A percentile compares a stretch with the other conserved stretches of the same genome.
Conservation (phyloP, 2,329 filamentous ascomycete genomes). For the Parastagonospora nodorum region DNA sequence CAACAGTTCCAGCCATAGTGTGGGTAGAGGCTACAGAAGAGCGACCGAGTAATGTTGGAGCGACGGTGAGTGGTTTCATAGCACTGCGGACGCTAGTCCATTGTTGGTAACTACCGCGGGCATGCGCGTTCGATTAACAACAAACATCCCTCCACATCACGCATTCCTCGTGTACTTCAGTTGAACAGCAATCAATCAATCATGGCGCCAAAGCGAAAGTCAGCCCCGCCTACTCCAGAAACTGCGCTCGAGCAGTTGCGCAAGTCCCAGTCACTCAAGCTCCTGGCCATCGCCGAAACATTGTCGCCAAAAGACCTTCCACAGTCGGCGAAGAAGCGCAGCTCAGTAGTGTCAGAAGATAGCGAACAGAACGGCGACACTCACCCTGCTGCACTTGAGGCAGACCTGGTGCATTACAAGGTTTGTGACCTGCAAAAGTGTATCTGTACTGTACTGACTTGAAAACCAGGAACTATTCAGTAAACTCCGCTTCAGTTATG, state of each 20-base stretch:
- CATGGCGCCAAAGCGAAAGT: constrained; percentile 36
- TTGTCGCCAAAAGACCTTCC: constrained; percentile 61
- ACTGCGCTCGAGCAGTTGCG: constrained; percentile 60
- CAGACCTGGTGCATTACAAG: constrained; percentile 87
- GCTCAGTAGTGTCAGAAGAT: constrained; percentile 70
- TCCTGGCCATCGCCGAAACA: constrained; percentile 77
- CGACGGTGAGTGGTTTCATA: constrained; percentile 5
- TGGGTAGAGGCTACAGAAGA: not conserved
- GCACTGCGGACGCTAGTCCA: constrained; percentile 13
- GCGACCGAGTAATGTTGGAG: not conserved
- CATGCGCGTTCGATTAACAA: constrained; percentile 20
- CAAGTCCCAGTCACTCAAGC: constrained; percentile 66
- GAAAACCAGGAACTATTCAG: constrained; percentile 79
- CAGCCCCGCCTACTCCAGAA: constrained; percentile 24
- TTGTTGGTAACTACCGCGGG: constrained; percentile 25
- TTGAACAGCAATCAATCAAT: not conserved
- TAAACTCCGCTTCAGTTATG: constrained; percentile 94
- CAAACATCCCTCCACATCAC: constrained; percentile 30
- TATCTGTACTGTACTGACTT: constrained; percentile 7
- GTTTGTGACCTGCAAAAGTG: constrained; percentile 38
- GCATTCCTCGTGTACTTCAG: not conserved
- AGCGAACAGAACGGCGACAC: constrained; percentile 69
- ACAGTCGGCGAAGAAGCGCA: constrained; percentile 47
- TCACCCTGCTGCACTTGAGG: constrained; percentile 71
- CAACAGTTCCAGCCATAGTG: constrained; percentile 27